These are phyloP conservation scores for Rubroshorea leprosula DNA, from an alignment of 345 rosid genomes.

Conservation along the genomic window DNA sequence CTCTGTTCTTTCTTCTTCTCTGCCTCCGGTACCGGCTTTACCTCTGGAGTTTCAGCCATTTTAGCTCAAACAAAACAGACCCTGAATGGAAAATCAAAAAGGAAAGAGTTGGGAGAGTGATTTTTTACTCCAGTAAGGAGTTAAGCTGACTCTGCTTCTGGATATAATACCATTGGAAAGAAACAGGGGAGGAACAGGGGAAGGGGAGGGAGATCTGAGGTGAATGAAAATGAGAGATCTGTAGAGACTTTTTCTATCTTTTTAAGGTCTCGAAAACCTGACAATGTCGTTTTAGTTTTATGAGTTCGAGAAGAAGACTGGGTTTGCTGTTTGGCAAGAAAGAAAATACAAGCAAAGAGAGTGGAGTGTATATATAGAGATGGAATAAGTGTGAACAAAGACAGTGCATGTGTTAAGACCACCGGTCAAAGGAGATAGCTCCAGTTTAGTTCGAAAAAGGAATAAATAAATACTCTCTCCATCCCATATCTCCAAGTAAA, in stretches of 20 bases:
- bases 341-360: background rate
- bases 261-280: slow-evolving; percentile 25
- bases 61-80: background rate
- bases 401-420: slow-evolving; percentile 22
- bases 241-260: background rate
- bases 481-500: no score
- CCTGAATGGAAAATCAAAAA: background rate
- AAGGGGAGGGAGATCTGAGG: slow-evolving; percentile 7
- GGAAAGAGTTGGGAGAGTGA: background rate
- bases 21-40: slow-evolving; percentile 64
- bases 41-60: slow-evolving; percentile 72
- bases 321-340: slow-evolving; percentile 5
- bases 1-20: slow-evolving; percentile 97
- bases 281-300: slow-evolving; percentile 23
- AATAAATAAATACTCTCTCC: no score
- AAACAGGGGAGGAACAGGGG: slow-evolving; percentile 11
- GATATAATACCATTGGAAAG: slow-evolving; percentile 16
- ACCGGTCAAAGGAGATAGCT: no score
- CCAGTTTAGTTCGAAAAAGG: no score
- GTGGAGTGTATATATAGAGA: slow-evolving; percentile 16
- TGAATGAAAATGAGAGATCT: slow-evolving; percentile 21
- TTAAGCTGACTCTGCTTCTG: slow-evolving; percentile 14
- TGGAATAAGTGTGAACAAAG: background rate
- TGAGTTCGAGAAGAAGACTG: slow-evolving; percentile 26
- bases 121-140: background rate